phyloP scores from a whole-genome alignment of 441 rosid species.

The Gossypium schwendimanii region DNA sequence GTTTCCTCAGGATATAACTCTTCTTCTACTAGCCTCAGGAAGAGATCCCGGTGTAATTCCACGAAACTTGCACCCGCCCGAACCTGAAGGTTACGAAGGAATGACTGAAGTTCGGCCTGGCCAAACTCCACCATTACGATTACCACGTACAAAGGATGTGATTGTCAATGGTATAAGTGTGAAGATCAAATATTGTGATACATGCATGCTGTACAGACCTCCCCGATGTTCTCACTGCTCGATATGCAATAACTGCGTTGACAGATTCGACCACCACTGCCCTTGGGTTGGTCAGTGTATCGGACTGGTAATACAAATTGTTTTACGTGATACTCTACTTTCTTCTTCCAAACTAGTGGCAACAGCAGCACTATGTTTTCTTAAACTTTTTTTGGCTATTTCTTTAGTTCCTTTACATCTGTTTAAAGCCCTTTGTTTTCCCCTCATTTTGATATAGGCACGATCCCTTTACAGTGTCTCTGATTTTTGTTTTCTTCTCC shows the following conservation, averaged over 20 bases:
- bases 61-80: slow-evolving; percentile 80
- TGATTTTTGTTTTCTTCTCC: slow-evolving; percentile 12
- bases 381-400: not conserved
- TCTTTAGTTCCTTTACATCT: slow-evolving; percentile 7
- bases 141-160: slow-evolving; percentile 81
- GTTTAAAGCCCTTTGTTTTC: slow-evolving; percentile 1
- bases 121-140: slow-evolving; percentile 53
- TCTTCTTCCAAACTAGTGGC: not conserved
- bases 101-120: slow-evolving; percentile 41
- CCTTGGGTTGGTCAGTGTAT: slow-evolving; percentile 99
- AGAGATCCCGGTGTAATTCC: slow-evolving; percentile 96
- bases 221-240: slow-evolving; percentile 96
- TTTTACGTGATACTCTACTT: not conserved
- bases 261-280: slow-evolving; percentile 93
- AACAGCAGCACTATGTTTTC: not conserved
- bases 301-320: slow-evolving; percentile 58
- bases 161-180: slow-evolving; percentile 65
- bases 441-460: slow-evolving; percentile 10
- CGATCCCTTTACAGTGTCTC: not conserved
- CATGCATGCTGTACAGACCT: slow-evolving; percentile 89
- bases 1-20: slow-evolving; percentile 58
- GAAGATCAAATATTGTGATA: slow-evolving; percentile 84
- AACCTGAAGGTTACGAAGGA: slow-evolving; percentile 59
- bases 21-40: slow-evolving; percentile 84
- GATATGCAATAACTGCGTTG: slow-evolving; percentile 86